phyloP scores from a whole-genome alignment of 2,329 filamentous ascomycete species.

The Exophiala oligosperma region DNA sequence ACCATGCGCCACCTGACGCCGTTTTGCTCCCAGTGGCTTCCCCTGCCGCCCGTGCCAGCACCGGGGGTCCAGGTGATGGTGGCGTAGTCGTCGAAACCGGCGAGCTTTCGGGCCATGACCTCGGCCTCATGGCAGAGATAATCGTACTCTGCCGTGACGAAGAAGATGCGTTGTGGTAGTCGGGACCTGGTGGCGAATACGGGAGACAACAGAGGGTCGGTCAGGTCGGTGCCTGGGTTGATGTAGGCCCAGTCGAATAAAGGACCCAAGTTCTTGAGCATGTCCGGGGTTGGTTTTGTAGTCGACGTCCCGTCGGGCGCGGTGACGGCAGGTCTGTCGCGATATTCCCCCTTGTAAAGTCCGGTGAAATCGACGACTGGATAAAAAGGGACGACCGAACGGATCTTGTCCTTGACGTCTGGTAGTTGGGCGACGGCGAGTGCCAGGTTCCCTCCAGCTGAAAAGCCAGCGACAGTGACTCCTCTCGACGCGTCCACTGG shows the following conservation, averaged over 20 bases:
- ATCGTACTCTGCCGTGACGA: slow-evolving; percentile 49
- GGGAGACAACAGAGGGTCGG: slow-evolving; percentile 46
- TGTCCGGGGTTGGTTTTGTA: slow-evolving; percentile 8
- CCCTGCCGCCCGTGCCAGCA: slow-evolving; percentile 10
- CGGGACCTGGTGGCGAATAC: slow-evolving; percentile 32
- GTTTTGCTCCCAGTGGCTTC: slow-evolving; percentile 25
- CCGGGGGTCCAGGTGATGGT: too few relatives aligned
- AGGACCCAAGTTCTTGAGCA: slow-evolving; percentile 25
- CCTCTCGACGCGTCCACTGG: slow-evolving; percentile 44
- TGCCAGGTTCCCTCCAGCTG: slow-evolving; percentile 47
- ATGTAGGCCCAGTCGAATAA: slow-evolving; percentile 48
- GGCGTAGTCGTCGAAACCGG: slow-evolving; percentile 20
- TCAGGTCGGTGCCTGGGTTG: slow-evolving; percentile 33
- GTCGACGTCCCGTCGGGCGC: too few relatives aligned
- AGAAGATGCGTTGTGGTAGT: slow-evolving; percentile 46
- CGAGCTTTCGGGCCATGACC: slow-evolving; percentile 34
- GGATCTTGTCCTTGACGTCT: slow-evolving; percentile 35
- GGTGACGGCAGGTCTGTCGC: slow-evolving; percentile 23
- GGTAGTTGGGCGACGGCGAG: slow-evolving; percentile 45
- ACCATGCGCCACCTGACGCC: slow-evolving; percentile 23
- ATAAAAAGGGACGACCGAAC: slow-evolving; percentile 47
- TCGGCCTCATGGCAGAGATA: slow-evolving; percentile 45
- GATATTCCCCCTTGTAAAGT: slow-evolving; percentile 32
- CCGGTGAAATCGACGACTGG: slow-evolving; percentile 46
- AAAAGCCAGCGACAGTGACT: slow-evolving; percentile 45